phyloP scores from a whole-genome alignment of 768 basidiomycete species.

The Pisolithus orientalis region DNA sequence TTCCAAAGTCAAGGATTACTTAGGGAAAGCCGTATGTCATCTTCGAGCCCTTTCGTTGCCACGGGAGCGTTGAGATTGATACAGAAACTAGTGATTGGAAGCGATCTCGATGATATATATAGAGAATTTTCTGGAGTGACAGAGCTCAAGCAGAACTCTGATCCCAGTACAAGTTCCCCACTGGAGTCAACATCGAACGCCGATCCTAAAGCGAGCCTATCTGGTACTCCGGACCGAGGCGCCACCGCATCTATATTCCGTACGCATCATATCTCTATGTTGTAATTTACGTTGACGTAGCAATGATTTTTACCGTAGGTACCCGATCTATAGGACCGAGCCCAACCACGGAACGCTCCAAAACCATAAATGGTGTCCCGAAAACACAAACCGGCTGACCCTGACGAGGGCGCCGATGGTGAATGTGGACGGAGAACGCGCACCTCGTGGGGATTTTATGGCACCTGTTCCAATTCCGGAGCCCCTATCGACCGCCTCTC shows the following conservation, averaged over 20 bases:
- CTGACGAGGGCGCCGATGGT: neutral
- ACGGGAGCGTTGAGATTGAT: constrained; percentile 1
- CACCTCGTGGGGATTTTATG: neutral
- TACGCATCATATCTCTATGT: constrained; percentile 3
- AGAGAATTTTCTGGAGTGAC: constrained; percentile 77
- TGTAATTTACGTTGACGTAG: neutral
- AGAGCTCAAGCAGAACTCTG: constrained; percentile 49
- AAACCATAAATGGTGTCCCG: constrained; percentile 41
- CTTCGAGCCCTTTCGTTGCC: neutral
- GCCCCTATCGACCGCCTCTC: no score
- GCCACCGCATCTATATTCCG: constrained; percentile 39
- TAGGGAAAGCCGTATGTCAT: constrained; percentile 76
- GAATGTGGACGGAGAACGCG: neutral
- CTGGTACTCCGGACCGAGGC: constrained; percentile 42
- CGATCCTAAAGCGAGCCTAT: constrained; percentile 56
- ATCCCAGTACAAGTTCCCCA: neutral
- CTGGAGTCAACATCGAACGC: neutral
- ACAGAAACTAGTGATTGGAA: constrained; percentile 82
- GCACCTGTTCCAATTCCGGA: neutral
- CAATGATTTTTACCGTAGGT: constrained; percentile 5
- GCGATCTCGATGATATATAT: constrained; percentile 67
- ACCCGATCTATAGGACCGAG: constrained; percentile 4
- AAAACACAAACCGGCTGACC: neutral
- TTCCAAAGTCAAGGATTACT: constrained; percentile 79
- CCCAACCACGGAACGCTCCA: constrained; percentile 45